Evolutionary conservation across 148 eudicot species (phyloP).

Genomic region (Silene uniflora): DNA sequence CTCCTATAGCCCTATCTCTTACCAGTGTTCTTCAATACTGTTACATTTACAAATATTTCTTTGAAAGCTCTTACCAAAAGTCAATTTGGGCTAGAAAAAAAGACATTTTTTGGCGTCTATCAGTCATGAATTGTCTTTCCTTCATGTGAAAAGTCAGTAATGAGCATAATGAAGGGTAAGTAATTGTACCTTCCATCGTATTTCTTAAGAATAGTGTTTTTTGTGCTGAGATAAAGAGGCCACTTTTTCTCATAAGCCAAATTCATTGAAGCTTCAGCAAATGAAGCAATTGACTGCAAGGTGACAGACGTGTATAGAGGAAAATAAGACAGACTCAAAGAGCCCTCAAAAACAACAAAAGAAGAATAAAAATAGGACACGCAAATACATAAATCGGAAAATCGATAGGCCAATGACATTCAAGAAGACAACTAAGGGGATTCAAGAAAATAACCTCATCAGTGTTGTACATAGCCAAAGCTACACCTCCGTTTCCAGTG

Average conservation of each 20-base stretch:
- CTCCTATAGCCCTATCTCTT: background rate
- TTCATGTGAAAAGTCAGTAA: no score
- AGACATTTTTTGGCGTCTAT: no score
- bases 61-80: no score
- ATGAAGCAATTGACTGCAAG: slow-evolving; percentile 64
- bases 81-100: no score
- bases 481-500: slow-evolving; percentile 86
- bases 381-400: background rate
- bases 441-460: slow-evolving; percentile 93
- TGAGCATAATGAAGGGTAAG: background rate
- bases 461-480: slow-evolving; percentile 89
- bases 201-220: slow-evolving; percentile 90
- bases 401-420: background rate
- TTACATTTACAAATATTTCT: no score
- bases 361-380: background rate
- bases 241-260: slow-evolving; percentile 76
- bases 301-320: slow-evolving; percentile 1
- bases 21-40: no score
- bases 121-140: no score
- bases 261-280: slow-evolving; percentile 96
- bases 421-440: background rate
- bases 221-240: slow-evolving; percentile 97
- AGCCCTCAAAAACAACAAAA: background rate
- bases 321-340: slow-evolving; percentile 2
- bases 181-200: slow-evolving; percentile 76